A percentile compares a stretch with the other conserved stretches of the same genome.
Conservation (phyloP, 1,284 basidiomycete species). For the Moniliophthora roreri region DNA sequence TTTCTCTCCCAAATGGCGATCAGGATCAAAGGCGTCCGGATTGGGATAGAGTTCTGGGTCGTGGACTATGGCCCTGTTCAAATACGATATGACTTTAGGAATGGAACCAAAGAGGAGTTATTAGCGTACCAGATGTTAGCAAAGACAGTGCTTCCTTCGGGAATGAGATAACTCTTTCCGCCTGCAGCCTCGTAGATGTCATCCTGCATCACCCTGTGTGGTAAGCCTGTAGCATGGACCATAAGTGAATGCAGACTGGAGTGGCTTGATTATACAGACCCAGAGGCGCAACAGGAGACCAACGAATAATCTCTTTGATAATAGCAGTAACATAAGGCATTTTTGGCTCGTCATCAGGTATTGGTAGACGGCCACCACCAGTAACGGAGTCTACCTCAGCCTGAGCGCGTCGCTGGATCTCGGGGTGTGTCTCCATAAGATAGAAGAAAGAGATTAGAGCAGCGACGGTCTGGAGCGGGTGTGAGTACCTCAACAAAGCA, state of each 20-base stretch:
- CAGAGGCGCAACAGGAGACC: background rate
- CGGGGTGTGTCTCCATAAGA: conserved; percentile 22
- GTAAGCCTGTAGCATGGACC: background rate
- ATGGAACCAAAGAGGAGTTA: too few species aligned
- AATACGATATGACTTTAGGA: background rate
- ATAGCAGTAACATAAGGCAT: conserved; percentile 36
- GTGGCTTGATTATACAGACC: background rate
- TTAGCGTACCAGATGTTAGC: conserved; percentile 6
- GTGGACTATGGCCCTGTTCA: conserved; percentile 22
- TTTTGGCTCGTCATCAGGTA: conserved; percentile 24
- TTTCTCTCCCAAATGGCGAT: conserved; percentile 18
- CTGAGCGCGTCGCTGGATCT: conserved; percentile 31
- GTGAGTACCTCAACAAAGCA: background rate
- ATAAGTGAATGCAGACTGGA: background rate
- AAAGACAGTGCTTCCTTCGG: background rate
- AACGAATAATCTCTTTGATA: conserved; percentile 6
- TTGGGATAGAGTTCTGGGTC: conserved; percentile 22
- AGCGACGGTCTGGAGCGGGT: background rate
- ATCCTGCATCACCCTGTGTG: conserved; percentile 1
- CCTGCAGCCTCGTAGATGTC: conserved; percentile 9
- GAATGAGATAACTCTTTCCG: conserved; percentile 9
- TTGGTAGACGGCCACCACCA: conserved; percentile 30
- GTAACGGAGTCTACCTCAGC: conserved; percentile 35
- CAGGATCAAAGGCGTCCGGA: conserved; percentile 25
- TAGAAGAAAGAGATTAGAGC: conserved; percentile 9